Evolutionary conservation across 2,329 filamentous ascomycete genomes (phyloP).

Genomic region (Byssothecium circinans): DNA sequence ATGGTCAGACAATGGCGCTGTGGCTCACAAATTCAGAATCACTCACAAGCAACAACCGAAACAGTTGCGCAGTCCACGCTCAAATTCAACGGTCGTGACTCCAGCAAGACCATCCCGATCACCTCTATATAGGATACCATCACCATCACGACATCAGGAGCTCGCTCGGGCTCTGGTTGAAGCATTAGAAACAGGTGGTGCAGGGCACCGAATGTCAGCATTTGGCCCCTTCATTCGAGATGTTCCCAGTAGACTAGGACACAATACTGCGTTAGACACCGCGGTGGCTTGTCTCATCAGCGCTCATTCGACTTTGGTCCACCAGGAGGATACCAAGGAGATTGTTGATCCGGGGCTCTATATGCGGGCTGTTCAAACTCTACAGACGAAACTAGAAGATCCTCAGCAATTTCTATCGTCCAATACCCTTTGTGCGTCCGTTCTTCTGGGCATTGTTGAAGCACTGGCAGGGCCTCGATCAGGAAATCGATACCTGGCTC

Average conservation of each 20-base stretch:
- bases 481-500: conserved; percentile 35
- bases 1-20: conserved; percentile 29
- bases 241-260: conserved; percentile 33
- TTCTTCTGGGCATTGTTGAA: conserved; percentile 37
- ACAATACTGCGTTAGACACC: conserved; percentile 36
- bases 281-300: conserved; percentile 34
- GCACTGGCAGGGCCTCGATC: conserved; percentile 34
- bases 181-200: conserved; percentile 26
- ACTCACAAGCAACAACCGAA: conserved; percentile 14
- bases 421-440: conserved; percentile 38
- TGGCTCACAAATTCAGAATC: conserved; percentile 33
- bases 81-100: conserved; percentile 12
- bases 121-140: conserved; percentile 24
- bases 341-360: conserved; percentile 32
- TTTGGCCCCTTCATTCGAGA: conserved; percentile 38
- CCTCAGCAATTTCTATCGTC: conserved; percentile 32
- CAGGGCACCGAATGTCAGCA: conserved; percentile 34
- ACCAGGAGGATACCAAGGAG: conserved; percentile 23
- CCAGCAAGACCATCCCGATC: conserved; percentile 12
- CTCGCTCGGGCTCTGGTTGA: conserved; percentile 32
- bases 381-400: conserved; percentile 33
- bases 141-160: conserved; percentile 29
- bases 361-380: conserved; percentile 32
- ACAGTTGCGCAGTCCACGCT: conserved; percentile 5
- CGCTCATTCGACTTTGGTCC: conserved; percentile 29